These are phyloP conservation scores for Teratosphaeria epicoccoides DNA, from an alignment of 2,329 filamentous ascomycete species.

Conservation along the genomic window DNA sequence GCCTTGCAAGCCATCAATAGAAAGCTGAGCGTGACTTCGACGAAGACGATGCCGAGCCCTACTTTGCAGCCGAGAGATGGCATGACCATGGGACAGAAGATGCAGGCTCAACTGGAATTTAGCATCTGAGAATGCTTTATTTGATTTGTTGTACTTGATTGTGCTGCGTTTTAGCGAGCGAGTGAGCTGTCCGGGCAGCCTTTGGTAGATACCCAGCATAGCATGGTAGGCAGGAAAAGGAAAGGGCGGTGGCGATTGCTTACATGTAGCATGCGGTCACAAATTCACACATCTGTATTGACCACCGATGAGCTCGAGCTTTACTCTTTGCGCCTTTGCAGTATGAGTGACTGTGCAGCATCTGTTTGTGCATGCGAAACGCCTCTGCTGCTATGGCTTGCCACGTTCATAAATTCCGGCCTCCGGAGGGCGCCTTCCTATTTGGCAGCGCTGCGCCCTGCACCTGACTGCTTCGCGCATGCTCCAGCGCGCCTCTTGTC, in stretches of 20 bases:
- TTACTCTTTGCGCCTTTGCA: too few species aligned
- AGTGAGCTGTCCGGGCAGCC: not conserved
- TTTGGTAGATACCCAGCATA: not conserved
- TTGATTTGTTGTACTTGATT: not conserved
- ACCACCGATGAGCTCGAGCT: too few species aligned
- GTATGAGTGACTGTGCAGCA: too few species aligned
- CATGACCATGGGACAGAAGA: constrained; percentile 6
- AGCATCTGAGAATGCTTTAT: not conserved
- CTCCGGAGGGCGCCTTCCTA: not conserved
- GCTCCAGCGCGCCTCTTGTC: not conserved
- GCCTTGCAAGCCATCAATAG: constrained; percentile 4
- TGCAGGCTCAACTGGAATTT: constrained; percentile 1
- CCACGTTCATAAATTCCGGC: not conserved
- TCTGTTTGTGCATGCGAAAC: too few species aligned
- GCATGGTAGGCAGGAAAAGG: not conserved
- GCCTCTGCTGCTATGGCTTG: not conserved
- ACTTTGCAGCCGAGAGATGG: constrained; percentile 1
- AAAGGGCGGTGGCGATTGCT: not conserved
- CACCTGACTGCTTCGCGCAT: not conserved
- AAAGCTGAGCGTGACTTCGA: constrained; percentile 3
- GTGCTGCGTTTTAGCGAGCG: not conserved
- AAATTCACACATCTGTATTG: too few species aligned
- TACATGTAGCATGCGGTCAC: not conserved
- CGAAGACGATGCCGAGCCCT: not conserved
- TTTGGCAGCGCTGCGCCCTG: not conserved